Evolutionary conservation across 208 protist genomes (phyloP).

Genomic region (Crithidia fasciculata): DNA sequence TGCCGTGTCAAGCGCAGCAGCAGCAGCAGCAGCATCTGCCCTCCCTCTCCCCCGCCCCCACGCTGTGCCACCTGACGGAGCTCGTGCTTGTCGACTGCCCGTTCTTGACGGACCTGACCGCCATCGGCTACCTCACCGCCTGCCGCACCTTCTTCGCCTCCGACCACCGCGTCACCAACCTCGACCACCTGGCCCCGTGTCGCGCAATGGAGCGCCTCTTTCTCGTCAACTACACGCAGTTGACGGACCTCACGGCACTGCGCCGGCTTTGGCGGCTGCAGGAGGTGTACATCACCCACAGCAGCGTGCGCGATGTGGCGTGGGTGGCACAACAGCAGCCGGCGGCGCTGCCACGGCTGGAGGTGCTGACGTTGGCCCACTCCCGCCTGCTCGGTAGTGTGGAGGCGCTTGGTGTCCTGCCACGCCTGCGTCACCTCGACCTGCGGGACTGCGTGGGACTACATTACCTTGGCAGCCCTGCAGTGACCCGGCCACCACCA

Average conservation of each 20-base stretch:
- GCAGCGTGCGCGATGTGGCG: slow-evolving; percentile 9
- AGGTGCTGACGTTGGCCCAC: slow-evolving; percentile 26
- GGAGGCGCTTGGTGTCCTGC: slow-evolving; percentile 18
- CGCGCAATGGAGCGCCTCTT: slow-evolving; percentile 13
- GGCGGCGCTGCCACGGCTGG: slow-evolving; percentile 21
- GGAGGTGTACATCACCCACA: slow-evolving; percentile 27
- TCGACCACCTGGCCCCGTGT: slow-evolving; percentile 15
- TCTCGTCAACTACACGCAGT: slow-evolving; percentile 15
- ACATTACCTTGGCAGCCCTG: neutral
- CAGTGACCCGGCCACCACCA: too few species aligned
- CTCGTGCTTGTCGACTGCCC: slow-evolving; percentile 22
- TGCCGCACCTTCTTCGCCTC: slow-evolving; percentile 19
- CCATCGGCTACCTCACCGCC: slow-evolving; percentile 18
- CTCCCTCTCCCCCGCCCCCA: neutral
- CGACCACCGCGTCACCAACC: slow-evolving; percentile 4
- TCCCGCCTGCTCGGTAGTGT: slow-evolving; percentile 19
- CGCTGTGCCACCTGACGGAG: slow-evolving; percentile 19
- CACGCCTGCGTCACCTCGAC: slow-evolving; percentile 23
- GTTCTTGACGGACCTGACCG: slow-evolving; percentile 24
- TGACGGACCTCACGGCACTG: slow-evolving; percentile 13
- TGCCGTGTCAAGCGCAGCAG: neutral
- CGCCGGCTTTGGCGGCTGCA: slow-evolving; percentile 15
- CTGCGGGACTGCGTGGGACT: slow-evolving; percentile 16
- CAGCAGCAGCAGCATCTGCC: neutral
- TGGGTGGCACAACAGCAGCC: slow-evolving; percentile 17